Conservation (phyloP, 768 basidiomycete species). For the Scleroderma citrinum region DNA sequence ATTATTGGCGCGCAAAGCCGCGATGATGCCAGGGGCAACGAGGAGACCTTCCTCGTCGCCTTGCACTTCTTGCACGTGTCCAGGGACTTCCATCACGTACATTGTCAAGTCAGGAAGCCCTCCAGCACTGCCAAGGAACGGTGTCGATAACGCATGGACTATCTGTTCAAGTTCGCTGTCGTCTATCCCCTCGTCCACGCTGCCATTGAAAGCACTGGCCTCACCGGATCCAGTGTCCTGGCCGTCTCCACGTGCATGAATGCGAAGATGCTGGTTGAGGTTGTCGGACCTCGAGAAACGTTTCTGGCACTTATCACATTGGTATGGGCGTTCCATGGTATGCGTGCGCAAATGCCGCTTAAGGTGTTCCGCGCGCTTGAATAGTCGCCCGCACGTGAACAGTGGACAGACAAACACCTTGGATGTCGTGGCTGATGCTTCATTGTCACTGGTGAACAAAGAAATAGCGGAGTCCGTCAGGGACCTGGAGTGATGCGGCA, state of each 20-base stretch:
- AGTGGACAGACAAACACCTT: constrained; percentile 80
- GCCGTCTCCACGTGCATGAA: constrained; percentile 45
- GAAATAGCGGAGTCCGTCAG: constrained; percentile 11
- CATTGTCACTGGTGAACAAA: constrained; percentile 16
- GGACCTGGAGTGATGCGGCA: constrained; percentile 14
- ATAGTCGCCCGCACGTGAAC: constrained; percentile 75
- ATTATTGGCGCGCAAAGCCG: constrained; percentile 10
- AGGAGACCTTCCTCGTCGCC: constrained; percentile 56
- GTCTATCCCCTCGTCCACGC: constrained; percentile 32
- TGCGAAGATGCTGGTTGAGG: constrained; percentile 79
- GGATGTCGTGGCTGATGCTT: constrained; percentile 26
- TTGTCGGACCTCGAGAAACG: constrained; percentile 87
- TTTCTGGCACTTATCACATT: constrained; percentile 69
- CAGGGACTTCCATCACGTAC: constrained; percentile 57
- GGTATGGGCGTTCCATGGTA: constrained; percentile 82
- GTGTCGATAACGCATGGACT: constrained; percentile 17
- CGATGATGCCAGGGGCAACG: constrained; percentile 22
- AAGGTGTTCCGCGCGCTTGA: constrained; percentile 91
- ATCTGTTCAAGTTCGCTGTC: constrained; percentile 21
- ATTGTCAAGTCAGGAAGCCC: constrained; percentile 42
- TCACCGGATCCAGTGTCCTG: constrained; percentile 24
- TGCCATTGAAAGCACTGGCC: constrained; percentile 20
- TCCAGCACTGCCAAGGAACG: constrained; percentile 23
- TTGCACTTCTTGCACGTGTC: constrained; percentile 48
- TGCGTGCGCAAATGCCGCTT: constrained; percentile 85